These are phyloP conservation scores for Pleurotus sapidus DNA, from an alignment of 768 basidiomycete species.

Conservation along the genomic window DNA sequence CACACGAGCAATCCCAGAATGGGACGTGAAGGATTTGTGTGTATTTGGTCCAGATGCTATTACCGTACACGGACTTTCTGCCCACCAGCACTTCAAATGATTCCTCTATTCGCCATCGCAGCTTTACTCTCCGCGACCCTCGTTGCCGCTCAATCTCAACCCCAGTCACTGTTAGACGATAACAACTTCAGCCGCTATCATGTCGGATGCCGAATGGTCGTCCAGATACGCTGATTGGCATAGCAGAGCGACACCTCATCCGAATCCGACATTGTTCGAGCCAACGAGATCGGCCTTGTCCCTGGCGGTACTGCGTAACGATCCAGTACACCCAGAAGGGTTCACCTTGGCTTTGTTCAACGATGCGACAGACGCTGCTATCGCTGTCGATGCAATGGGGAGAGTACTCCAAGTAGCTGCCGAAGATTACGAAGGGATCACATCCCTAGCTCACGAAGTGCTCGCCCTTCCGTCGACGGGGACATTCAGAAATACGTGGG, in stretches of 20 bases:
- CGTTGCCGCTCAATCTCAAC: neutral
- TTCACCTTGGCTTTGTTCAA: constrained; percentile 34
- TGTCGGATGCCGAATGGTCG: constrained; percentile 12
- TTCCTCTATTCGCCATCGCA: neutral
- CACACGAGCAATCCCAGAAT: no score
- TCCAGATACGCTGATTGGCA: constrained; percentile 27
- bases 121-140: neutral
- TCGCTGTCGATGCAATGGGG: constrained; percentile 31
- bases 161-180: neutral
- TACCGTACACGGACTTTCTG: neutral
- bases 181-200: neutral
- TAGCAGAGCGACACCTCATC: constrained; percentile 20
- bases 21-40: no score
- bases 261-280: constrained; percentile 19
- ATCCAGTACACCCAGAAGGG: constrained; percentile 29
- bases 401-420: constrained; percentile 21
- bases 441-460: constrained; percentile 18
- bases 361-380: constrained; percentile 9
- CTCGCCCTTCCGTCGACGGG: constrained; percentile 22
- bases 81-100: neutral
- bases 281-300: constrained; percentile 24
- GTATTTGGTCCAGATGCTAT: neutral
- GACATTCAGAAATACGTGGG: constrained; percentile 32
- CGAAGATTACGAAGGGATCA: constrained; percentile 23
- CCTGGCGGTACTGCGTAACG: constrained; percentile 30